Evolutionary conservation across 2,329 filamentous ascomycete species (phyloP).

Genomic region (Ramularia endophylla): DNA sequence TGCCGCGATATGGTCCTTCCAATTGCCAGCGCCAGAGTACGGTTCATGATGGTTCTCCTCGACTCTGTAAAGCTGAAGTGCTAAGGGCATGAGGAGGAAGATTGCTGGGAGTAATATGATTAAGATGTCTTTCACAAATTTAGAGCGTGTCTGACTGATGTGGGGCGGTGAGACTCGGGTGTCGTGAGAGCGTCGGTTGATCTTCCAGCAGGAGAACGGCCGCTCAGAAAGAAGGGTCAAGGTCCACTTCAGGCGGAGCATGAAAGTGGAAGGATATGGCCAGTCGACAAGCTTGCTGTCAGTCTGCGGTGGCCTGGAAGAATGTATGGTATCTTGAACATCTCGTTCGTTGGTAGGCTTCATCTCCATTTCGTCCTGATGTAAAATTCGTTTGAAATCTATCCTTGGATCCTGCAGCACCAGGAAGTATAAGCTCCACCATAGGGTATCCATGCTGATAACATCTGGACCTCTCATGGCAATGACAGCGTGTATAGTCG

Average conservation of each 20-base stretch:
- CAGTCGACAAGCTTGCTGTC: slow-evolving; percentile 6
- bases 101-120: slow-evolving; percentile 23
- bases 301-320: no score
- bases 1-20: no score
- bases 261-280: slow-evolving; percentile 19
- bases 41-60: no score
- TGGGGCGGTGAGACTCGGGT: slow-evolving; percentile 20
- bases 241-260: slow-evolving; percentile 23
- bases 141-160: slow-evolving; percentile 12
- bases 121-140: slow-evolving; percentile 20
- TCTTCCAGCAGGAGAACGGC: slow-evolving; percentile 26
- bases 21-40: no score
- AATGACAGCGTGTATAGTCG: slow-evolving; percentile 24
- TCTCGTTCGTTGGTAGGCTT: neutral
- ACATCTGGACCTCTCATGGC: slow-evolving; percentile 27
- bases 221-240: slow-evolving; percentile 19
- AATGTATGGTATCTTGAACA: no score
- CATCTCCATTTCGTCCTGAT: neutral
- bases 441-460: slow-evolving; percentile 23
- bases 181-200: slow-evolving; percentile 20
- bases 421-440: slow-evolving; percentile 23
- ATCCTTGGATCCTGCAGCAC: slow-evolving; percentile 23
- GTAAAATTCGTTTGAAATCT: slow-evolving; percentile 17
- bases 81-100: slow-evolving; percentile 14
- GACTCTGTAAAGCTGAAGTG: slow-evolving; percentile 4